Percentiles rank a stretch among this genome's conserved stretches.
Evolutionary conservation across 805 yeast species (phyloP).

Genomic region (Yamadazyma kitorensis): DNA sequence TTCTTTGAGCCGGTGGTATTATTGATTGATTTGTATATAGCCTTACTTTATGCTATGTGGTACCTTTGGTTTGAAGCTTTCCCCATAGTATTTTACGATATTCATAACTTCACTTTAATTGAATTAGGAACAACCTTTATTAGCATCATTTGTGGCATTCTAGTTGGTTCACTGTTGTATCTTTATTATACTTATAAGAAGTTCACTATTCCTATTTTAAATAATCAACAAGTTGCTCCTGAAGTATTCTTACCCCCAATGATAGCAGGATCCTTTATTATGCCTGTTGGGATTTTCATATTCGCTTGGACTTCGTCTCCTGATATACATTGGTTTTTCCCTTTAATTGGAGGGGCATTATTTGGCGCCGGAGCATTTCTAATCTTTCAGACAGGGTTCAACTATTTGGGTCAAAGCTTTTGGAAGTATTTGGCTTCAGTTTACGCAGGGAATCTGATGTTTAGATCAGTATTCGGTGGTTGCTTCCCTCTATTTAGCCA

Average conservation of each 20-base stretch:
- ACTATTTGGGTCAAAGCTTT: constrained; percentile 49
- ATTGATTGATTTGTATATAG: constrained; percentile 49
- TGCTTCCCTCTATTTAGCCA: constrained; percentile 64
- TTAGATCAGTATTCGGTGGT: constrained; percentile 49
- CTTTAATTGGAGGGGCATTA: constrained; percentile 42
- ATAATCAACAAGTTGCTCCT: constrained; percentile 29
- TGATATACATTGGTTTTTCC: constrained; percentile 48
- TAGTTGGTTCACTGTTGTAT: constrained; percentile 32
- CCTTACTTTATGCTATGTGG: constrained; percentile 50
- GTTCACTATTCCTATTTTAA: constrained; percentile 21
- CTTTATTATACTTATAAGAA: constrained; percentile 22
- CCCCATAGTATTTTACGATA: constrained; percentile 49
- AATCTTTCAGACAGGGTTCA: constrained; percentile 51
- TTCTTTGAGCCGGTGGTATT: constrained; percentile 54
- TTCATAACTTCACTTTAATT: constrained; percentile 45
- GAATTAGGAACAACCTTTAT: constrained; percentile 48
- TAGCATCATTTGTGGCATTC: constrained; percentile 46
- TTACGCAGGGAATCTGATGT: constrained; percentile 54
- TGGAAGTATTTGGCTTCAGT: constrained; percentile 53
- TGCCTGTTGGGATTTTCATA: constrained; percentile 44
- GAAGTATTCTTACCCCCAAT: constrained; percentile 42
- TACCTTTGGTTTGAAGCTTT: constrained; percentile 53
- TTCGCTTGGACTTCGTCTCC: constrained; percentile 50
- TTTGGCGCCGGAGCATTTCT: constrained; percentile 40
- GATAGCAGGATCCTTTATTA: constrained; percentile 36